A percentile compares a stretch with the other conserved stretches of the same genome.
phyloP scores from a whole-genome alignment of 352 stramenopile species.

The Pythium angustatum region DNA sequence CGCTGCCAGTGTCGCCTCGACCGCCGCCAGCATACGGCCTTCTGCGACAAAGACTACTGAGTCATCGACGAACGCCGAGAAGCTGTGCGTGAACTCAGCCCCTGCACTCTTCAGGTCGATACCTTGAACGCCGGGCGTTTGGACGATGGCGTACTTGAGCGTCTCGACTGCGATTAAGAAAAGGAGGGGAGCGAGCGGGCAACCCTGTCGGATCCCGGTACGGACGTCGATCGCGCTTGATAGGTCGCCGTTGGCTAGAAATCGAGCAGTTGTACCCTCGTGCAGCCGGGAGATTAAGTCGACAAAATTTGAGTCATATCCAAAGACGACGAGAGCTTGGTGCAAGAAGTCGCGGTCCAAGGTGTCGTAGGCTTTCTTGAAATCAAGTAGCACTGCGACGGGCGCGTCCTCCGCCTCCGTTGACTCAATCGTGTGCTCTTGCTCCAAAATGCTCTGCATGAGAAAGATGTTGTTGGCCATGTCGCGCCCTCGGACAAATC shows the following conservation, averaged over 20 bases:
- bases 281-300: background rate
- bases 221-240: background rate
- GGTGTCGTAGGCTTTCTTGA: constrained; percentile 12
- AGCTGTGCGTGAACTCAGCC: background rate
- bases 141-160: background rate
- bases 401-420: background rate
- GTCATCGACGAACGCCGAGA: background rate
- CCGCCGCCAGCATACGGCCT: background rate
- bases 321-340: background rate
- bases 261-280: background rate
- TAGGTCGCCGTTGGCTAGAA: constrained; percentile 22
- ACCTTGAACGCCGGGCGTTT: background rate
- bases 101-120: background rate
- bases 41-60: background rate
- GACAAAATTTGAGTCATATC: background rate
- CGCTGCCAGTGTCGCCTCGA: background rate
- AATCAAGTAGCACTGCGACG: constrained; percentile 7
- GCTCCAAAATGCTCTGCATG: constrained; percentile 12
- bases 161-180: background rate
- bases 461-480: constrained; percentile 17
- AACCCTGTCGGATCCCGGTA: constrained; percentile 21
- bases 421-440: background rate
- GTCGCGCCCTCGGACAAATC: constrained; percentile 22
- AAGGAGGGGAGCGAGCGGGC: background rate
- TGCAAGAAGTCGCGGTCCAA: background rate